These are phyloP conservation scores for Proliferodiscus dingleyae DNA, from an alignment of 2,329 filamentous ascomycete genomes.

Conservation along the genomic window DNA sequence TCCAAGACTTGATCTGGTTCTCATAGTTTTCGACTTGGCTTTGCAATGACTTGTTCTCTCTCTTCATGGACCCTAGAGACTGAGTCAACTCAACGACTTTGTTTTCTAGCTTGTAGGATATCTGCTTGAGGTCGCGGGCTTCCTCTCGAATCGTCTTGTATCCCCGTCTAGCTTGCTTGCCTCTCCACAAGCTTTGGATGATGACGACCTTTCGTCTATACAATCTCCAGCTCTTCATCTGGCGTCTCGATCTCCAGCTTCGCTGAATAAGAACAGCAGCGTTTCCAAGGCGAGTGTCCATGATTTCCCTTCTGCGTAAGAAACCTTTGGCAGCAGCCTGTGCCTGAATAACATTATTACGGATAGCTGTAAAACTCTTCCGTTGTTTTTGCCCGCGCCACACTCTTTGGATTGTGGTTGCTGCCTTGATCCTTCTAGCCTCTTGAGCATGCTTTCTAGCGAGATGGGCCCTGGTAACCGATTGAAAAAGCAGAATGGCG, in stretches of 20 bases:
- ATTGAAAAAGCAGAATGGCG: constrained; percentile 75
- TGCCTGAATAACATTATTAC: constrained; percentile 79
- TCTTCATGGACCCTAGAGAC: constrained; percentile 83
- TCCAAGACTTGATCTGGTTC: constrained; percentile 92
- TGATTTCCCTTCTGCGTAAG: constrained; percentile 81
- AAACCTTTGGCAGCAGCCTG: constrained; percentile 91
- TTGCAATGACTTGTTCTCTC: constrained; percentile 85
- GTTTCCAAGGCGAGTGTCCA: constrained; percentile 90
- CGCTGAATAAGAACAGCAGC: constrained; percentile 88
- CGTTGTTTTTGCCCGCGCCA: constrained; percentile 92
- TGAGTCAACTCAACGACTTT: constrained; percentile 99
- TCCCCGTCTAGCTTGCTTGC: constrained; percentile 69
- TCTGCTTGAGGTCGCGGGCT: constrained; percentile 96
- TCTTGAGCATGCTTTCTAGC: constrained; percentile 76
- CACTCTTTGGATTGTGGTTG: constrained; percentile 89
- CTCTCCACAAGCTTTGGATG: constrained; percentile 90
- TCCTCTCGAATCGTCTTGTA: constrained; percentile 94
- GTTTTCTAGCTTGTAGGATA: constrained; percentile 98
- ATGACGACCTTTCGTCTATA: constrained; percentile 87
- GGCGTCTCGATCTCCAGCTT: constrained; percentile 76
- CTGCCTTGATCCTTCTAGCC: constrained; percentile 76
- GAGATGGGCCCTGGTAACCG: constrained; percentile 70
- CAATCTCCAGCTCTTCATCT: constrained; percentile 76
- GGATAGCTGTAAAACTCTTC: constrained; percentile 71
- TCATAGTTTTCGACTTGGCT: constrained; percentile 95